Conservation (phyloP, 495 filamentous ascomycete species). For the Extremus antarcticus region DNA sequence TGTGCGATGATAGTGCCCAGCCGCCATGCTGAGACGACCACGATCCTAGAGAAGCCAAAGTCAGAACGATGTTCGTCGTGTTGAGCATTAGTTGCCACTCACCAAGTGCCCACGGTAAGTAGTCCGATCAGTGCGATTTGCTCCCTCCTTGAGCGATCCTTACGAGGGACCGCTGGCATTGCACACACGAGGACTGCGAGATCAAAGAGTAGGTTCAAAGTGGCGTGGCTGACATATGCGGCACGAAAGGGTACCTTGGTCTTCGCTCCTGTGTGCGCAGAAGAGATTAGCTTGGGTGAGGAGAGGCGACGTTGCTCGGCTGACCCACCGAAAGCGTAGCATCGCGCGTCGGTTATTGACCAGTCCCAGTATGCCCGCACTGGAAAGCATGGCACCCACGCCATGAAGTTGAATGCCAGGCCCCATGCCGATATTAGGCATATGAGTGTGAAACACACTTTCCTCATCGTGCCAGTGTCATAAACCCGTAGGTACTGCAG, state of each 20-base stretch:
- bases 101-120: background rate
- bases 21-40: background rate
- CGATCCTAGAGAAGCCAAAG: background rate
- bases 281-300: background rate
- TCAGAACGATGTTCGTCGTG: background rate
- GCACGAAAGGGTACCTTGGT: background rate
- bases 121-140: background rate
- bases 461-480: background rate
- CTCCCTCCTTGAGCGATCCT: background rate
- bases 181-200: constrained; percentile 5
- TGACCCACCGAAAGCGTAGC: constrained; percentile 6
- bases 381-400: constrained; percentile 10
- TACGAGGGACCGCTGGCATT: constrained; percentile 1
- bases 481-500: constrained; percentile 14
- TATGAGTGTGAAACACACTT: background rate
- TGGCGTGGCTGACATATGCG: background rate
- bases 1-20: background rate
- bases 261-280: background rate
- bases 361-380: constrained; percentile 11
- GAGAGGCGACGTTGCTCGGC: background rate
- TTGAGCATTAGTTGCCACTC: background rate
- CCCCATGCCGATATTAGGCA: constrained; percentile 10
- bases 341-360: background rate
- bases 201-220: constrained; percentile 16
- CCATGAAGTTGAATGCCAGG: background rate